Evolutionary conservation across 805 yeast genomes (phyloP).

Genomic region (Kuraishia piskuri): DNA sequence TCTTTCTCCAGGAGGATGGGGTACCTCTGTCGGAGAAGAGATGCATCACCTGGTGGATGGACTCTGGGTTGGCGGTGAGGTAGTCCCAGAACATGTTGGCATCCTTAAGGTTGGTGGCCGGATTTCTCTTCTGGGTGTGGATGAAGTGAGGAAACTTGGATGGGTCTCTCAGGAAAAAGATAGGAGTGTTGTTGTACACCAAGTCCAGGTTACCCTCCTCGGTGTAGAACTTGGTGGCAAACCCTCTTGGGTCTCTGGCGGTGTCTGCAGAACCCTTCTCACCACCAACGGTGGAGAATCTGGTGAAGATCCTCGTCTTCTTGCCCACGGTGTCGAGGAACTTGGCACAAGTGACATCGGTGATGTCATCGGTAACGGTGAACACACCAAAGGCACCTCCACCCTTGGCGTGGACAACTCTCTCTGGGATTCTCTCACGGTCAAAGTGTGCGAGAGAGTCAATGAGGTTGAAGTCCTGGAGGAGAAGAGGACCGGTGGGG

Average conservation of each 20-base stretch:
- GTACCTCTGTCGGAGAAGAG: slow-evolving; percentile 80
- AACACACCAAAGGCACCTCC: slow-evolving; percentile 86
- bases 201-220: slow-evolving; percentile 81
- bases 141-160: slow-evolving; percentile 81
- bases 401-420: slow-evolving; percentile 92
- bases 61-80: slow-evolving; percentile 63
- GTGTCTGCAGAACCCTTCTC: slow-evolving; percentile 77
- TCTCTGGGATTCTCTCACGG: slow-evolving; percentile 84
- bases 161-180: slow-evolving; percentile 80
- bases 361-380: slow-evolving; percentile 79
- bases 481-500: slow-evolving; percentile 58
- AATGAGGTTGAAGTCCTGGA: slow-evolving; percentile 75
- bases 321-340: slow-evolving; percentile 72
- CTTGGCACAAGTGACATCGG: slow-evolving; percentile 61
- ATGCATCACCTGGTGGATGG: slow-evolving; percentile 65
- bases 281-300: slow-evolving; percentile 87
- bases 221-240: slow-evolving; percentile 71
- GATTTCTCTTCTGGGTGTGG: slow-evolving; percentile 84
- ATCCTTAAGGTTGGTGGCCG: slow-evolving; percentile 73
- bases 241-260: slow-evolving; percentile 85
- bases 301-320: slow-evolving; percentile 61
- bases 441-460: slow-evolving; percentile 84
- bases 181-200: slow-evolving; percentile 82
- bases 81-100: slow-evolving; percentile 84
- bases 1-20: slow-evolving; percentile 63